Conservation (phyloP, 805 yeast genomes). For the Candida namnaoensis region DNA sequence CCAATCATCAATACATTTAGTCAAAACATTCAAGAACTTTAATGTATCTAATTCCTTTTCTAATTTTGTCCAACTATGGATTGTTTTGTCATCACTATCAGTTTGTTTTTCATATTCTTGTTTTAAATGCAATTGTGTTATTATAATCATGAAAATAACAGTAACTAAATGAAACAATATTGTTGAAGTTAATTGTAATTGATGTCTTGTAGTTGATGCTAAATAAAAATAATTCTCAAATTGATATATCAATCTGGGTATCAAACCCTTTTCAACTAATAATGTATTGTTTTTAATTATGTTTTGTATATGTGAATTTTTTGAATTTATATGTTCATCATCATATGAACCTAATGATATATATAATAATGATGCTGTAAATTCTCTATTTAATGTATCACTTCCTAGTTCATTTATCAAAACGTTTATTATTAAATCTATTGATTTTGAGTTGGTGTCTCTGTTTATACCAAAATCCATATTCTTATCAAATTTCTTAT, state of each 20-base stretch:
- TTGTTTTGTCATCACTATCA: background rate
- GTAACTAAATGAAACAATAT: slow-evolving; percentile 18
- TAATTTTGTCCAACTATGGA: slow-evolving; percentile 2
- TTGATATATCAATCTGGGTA: background rate
- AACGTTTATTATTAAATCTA: slow-evolving; percentile 1
- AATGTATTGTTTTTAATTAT: slow-evolving; percentile 14
- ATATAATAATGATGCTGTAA: slow-evolving; percentile 7
- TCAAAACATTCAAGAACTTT: slow-evolving; percentile 34
- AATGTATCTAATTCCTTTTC: slow-evolving; percentile 16
- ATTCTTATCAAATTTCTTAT: too few species aligned
- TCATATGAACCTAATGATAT: slow-evolving; percentile 18
- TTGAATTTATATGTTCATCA: slow-evolving; percentile 1
- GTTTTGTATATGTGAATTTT: slow-evolving; percentile 8
- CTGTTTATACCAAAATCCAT: slow-evolving; percentile 3
- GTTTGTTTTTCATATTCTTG: background rate
- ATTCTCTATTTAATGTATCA: slow-evolving; percentile 1
- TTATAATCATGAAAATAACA: slow-evolving; percentile 14
- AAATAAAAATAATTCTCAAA: background rate
- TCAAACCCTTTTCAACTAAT: slow-evolving; percentile 5
- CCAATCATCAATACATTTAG: slow-evolving; percentile 55
- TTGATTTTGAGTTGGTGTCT: too few species aligned
- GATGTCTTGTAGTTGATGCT: slow-evolving; percentile 1
- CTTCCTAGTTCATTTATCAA: slow-evolving; percentile 8
- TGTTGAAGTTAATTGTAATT: slow-evolving; percentile 12
- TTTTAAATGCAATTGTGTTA: background rate